phyloP scores from a whole-genome alignment of 139 green algal species.

The Closterium sp. region DNA sequence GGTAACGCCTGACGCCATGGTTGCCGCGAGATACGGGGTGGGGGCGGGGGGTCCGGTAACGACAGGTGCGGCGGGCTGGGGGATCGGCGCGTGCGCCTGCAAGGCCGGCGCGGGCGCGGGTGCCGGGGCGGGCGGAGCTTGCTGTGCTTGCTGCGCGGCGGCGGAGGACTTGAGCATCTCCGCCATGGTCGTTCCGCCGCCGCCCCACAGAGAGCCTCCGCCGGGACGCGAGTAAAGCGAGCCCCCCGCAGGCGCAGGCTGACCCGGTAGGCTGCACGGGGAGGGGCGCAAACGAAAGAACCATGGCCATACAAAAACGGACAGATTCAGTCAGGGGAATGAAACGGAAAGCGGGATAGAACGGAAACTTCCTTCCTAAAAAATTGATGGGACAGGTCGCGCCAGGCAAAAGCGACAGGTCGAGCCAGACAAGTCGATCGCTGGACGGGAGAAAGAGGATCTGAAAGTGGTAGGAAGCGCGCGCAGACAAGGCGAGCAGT shows the following conservation, averaged over 20 bases:
- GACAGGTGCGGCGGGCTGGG: background rate
- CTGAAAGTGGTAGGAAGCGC: background rate
- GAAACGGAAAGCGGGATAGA: too few species aligned
- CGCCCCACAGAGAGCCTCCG: slow-evolving; percentile 10
- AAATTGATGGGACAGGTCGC: background rate
- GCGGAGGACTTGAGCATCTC: slow-evolving; percentile 27
- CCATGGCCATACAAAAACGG: background rate
- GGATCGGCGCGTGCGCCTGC: background rate
- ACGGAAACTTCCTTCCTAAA: too few species aligned
- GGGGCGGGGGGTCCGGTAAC: background rate
- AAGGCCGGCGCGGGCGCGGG: background rate
- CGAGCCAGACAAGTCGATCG: background rate
- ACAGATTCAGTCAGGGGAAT: background rate
- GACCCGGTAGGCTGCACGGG: background rate
- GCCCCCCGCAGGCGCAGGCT: background rate
- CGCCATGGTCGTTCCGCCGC: slow-evolving; percentile 35
- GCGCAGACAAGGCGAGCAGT: background rate
- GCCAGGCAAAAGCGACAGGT: background rate
- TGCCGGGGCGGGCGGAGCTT: background rate
- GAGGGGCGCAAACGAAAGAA: background rate
- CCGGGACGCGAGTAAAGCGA: background rate
- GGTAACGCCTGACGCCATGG: background rate
- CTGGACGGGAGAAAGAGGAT: background rate
- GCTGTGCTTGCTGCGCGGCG: background rate
- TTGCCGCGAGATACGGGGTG: background rate